Evolutionary conservation across 345 rosid genomes (phyloP), one percentile per base, ranked within the genome.

Genomic region (Syzygium aqueum): DNA sequence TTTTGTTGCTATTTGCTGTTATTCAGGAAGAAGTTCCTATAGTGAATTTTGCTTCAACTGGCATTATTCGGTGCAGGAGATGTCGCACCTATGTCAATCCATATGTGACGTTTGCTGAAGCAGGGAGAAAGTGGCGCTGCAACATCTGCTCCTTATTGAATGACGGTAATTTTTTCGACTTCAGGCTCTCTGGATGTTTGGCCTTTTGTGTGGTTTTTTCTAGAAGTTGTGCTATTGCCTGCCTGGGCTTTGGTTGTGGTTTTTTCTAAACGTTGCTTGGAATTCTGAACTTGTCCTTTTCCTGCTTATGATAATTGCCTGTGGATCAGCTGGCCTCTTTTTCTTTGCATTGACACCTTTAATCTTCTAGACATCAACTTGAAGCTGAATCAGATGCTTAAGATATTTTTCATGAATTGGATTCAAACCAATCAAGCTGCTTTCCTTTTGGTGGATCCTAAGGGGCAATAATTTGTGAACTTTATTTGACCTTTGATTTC

Each of bases 71-170:
- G 86, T 98, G 99, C 92, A 94, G 98, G 92, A 94, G 98, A 92
- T 96, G 99, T 88, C 98, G 99, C 63, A 96, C 99, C 86, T 98
- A 96, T 91, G 95, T 98, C 89, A 98, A 98, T 93, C 99, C 99
- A 37, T 94, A 91, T 90, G 95, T 98, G 88, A 92, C 94, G 10
- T 98, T 98, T 92, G 91, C 97, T 2, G 99, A 98, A 93, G 93
- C 97, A 87, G 99, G 99, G 92, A 94, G 98, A 89, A 98, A 98
- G 93, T 98, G 99, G 99, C 96, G 99, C 33, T 98, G 99, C 94
- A 98, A 98, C 93, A 94, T 98, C 85, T 98, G 99, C 90, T 86
- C 96, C 65, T 90, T 96, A 88, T 97, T 94, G 54, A 98, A 98
- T 92, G 99, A 98, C 53, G 99, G 99, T 98, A 94, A 92, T n/a